Base-by-base conservation (phyloP, 805 yeast genomes). In the Ogataea salicorniae region DNA sequence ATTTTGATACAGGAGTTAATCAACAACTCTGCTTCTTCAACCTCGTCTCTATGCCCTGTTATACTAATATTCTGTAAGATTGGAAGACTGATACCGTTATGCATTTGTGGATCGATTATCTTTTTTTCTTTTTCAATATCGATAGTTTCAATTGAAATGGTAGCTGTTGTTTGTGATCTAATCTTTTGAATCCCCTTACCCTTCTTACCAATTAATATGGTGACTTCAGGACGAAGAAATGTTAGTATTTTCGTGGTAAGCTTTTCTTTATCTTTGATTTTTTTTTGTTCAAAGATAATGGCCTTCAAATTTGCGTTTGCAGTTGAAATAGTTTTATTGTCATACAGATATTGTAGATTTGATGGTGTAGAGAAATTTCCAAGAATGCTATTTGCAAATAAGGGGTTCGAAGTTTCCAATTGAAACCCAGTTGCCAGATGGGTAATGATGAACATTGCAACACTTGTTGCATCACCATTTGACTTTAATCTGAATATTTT, bases 171-270 rank as follows among this genome's bases (percentile, higher is more conserved):
- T 22, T 45, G 42, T 5, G 57, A 55, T 33, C 79, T 50, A 9
- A 76, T 58, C 5, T 44, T 43, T 36, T 62, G 65, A 14, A 77
- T 74, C 38, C 67, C 60, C 17, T 51, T 35, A 1, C 81, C 81
- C n/a, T 59, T 57, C 22, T 56, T 63, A 0, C 81, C 81, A 43
- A 76, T 75, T 6, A 76, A 50, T 42, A 60, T 67, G 1, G 74
- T 63, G 2, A 74, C 67, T 46, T 74, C 75, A 23, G 53, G 54
- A 33, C 64, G 62, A 9, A 60, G 60, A 37, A 59, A 45, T 31
- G 40, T 39, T 20, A 54, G 41, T 8, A 46, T 48, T 34, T 51
- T 54, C 6, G 55, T 46, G 11, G 52, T n/a, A 15, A 48, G 6
- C 29, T 45, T 16, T 26, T 26, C 17, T 18, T 44, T n/a, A 37